A percentile compares a stretch with the other conserved stretches of the same genome.
These are phyloP conservation scores for Fusarium tuaranense DNA, from an alignment of 2,329 filamentous ascomycete genomes.

Conservation along the genomic window DNA sequence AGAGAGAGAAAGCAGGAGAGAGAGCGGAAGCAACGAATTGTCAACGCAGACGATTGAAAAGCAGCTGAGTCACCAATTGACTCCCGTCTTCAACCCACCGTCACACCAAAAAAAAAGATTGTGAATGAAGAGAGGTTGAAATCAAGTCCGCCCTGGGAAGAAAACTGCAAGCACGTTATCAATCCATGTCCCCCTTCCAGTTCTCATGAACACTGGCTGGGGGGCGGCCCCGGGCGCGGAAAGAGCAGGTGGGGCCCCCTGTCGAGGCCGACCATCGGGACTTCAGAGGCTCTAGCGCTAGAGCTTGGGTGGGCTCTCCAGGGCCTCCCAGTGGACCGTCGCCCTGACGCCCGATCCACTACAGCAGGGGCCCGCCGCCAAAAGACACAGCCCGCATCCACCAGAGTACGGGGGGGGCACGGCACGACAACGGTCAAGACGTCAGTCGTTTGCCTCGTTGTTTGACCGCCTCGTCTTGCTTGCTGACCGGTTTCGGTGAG, in stretches of 20 bases:
- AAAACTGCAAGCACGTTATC: slow-evolving; percentile 22
- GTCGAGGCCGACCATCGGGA: slow-evolving; percentile 29
- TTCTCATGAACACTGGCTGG: slow-evolving; percentile 34
- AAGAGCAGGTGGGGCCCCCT: slow-evolving; percentile 13
- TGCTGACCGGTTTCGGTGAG: slow-evolving; percentile 28
- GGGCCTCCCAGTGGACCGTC: slow-evolving; percentile 24
- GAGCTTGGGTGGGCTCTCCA: background rate
- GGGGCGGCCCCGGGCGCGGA: background rate
- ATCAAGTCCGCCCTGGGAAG: background rate
- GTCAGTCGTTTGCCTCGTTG: background rate
- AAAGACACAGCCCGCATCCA: slow-evolving; percentile 21
- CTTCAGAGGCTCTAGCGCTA: slow-evolving; percentile 7
- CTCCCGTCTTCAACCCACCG: slow-evolving; percentile 1
- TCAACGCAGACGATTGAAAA: background rate
- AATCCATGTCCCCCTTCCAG: slow-evolving; percentile 17
- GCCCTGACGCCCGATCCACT: slow-evolving; percentile 3
- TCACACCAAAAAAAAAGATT: slow-evolving; percentile 9
- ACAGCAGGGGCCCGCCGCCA: slow-evolving; percentile 21
- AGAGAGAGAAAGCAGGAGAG: background rate
- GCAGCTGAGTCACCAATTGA: background rate
- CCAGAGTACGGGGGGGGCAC: slow-evolving; percentile 7
- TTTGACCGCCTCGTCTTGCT: slow-evolving; percentile 29
- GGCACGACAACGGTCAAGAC: slow-evolving; percentile 9
- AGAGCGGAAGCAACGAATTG: slow-evolving; percentile 1
- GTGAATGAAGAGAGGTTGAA: slow-evolving; percentile 7